Evolutionary conservation across 305 asterid genomes (phyloP), one percentile per base, ranked within the genome.

Genomic region (Fraxinus xanthoxyloides): DNA sequence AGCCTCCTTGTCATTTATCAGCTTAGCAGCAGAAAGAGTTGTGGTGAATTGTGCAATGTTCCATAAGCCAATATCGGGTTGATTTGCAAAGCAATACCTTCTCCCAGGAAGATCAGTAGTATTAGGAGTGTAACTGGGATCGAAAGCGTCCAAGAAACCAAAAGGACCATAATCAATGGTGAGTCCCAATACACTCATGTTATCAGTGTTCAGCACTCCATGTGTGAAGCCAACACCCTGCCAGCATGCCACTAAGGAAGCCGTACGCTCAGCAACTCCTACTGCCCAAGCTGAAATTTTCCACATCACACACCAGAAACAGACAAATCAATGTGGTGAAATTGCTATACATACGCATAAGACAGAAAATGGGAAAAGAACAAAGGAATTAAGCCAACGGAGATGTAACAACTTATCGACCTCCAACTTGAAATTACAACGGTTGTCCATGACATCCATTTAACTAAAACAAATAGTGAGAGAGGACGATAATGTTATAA

Each of bases 181-280:
- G 80, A 93, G 97, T 28, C 99, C 98, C 85, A 96, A 82, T 56
- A 92, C 92, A 80, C 98, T 96, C 99, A 96, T 96, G 90, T 96
- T 96, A 84, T 96, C 99, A 4, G 99, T 96, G 85, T 96, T 96
- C 85, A 96, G 85, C 90, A 94, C 99, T 28, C 99, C 99, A 85
- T 96, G 99, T 10, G 99, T 96, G 92, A 96, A 96, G 61, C 99
- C 98, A 84, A 96, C 98, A 79, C 98, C 99, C 91, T 96, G 99
- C 99, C 99, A 96, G 59, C 83, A 85, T 78, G 98, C 97, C 85
- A 96, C 82, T 86, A 91, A 87, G 79, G 97, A 92, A 85, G 98
- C 99, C 0, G 99, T 96, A 26, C 88, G 97, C 88, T 96, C 99
- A 2, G 97, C 92, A 83, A 96, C 93, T 90, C 94, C 98, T 84